Percentiles rank a stretch among this genome's conserved stretches.
phyloP scores from a whole-genome alignment of 1,284 basidiomycete species.

The Testicularia cyperi region DNA sequence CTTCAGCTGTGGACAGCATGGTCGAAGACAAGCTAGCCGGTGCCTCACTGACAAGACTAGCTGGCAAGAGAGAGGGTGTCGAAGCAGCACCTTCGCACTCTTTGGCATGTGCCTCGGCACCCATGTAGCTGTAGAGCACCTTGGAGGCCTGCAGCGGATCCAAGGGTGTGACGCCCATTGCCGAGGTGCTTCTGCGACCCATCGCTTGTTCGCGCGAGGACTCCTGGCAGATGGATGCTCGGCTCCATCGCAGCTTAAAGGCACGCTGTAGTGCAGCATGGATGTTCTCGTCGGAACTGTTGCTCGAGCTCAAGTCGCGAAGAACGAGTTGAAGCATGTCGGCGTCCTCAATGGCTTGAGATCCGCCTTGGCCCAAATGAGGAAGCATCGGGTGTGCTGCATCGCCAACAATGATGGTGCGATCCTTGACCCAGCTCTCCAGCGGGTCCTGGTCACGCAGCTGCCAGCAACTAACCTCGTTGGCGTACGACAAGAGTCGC shows the following conservation, averaged over 20 bases:
- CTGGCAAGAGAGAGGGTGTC: too few relatives aligned
- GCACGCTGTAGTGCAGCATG: neutral
- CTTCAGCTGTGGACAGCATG: too few relatives aligned
- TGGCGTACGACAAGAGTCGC: slow-evolving; percentile 66
- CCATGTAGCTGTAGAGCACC: too few relatives aligned
- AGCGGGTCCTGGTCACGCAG: slow-evolving; percentile 56
- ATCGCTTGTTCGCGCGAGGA: neutral
- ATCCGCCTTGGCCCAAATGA: slow-evolving; percentile 21
- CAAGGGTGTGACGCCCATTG: too few relatives aligned
- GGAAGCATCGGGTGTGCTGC: slow-evolving; percentile 53
- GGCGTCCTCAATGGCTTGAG: slow-evolving; percentile 27
- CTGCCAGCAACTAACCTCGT: slow-evolving; percentile 53
- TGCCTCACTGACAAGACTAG: too few relatives aligned
- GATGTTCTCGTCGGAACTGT: neutral
- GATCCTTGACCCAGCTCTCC: slow-evolving; percentile 44
- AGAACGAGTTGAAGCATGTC: neutral
- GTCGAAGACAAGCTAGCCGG: too few relatives aligned
- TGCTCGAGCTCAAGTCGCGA: neutral
- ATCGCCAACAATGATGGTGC: slow-evolving; percentile 56
- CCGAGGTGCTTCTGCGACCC: too few relatives aligned
- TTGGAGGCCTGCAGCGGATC: too few relatives aligned
- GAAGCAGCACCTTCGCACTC: too few relatives aligned
- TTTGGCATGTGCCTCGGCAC: too few relatives aligned
- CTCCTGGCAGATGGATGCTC: neutral
- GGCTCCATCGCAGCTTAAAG: neutral